Evolutionary conservation across 2,329 filamentous ascomycete species (phyloP).

Genomic region (Colletotrichum sp.): DNA sequence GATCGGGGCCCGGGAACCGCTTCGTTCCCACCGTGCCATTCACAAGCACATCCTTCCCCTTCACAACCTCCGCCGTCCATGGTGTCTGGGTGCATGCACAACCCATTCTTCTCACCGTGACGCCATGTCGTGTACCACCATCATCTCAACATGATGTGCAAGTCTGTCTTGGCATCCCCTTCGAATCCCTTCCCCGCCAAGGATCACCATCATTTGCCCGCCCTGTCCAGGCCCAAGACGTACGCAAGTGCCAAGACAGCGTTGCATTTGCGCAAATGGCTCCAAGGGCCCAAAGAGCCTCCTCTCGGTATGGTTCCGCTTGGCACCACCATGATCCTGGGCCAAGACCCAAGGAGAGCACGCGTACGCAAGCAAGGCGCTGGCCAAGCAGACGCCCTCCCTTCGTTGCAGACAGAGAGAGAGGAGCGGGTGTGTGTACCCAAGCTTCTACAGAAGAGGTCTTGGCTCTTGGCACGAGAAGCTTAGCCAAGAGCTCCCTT

Average conservation of each 20-base stretch:
- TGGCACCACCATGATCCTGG: neutral
- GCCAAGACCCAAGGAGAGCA: neutral
- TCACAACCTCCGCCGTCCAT: neutral
- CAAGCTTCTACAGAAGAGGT: neutral
- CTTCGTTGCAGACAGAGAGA: neutral
- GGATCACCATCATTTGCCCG: neutral
- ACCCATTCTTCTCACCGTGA: neutral
- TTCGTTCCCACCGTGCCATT: neutral
- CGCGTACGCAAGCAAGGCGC: neutral
- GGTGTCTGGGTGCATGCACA: no score
- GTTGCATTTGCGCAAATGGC: neutral
- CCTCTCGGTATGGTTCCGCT: slow-evolving; percentile 1
- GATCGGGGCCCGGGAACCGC: neutral
- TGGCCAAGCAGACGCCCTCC: neutral
- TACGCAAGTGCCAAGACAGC: slow-evolving; percentile 7
- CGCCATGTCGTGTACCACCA: neutral
- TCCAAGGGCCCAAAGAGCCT: neutral
- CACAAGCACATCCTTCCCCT: neutral
- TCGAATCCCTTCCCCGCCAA: neutral
- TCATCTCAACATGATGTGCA: neutral
- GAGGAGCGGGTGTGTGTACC: neutral
- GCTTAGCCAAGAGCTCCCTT: slow-evolving; percentile 12
- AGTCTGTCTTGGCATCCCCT: neutral
- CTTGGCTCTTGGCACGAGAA: slow-evolving; percentile 16
- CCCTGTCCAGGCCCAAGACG: neutral